A percentile compares a stretch with the other conserved stretches of the same genome.
Conservation (phyloP, 139 green algal species). For the Tetradesmus lagerheimii region DNA sequence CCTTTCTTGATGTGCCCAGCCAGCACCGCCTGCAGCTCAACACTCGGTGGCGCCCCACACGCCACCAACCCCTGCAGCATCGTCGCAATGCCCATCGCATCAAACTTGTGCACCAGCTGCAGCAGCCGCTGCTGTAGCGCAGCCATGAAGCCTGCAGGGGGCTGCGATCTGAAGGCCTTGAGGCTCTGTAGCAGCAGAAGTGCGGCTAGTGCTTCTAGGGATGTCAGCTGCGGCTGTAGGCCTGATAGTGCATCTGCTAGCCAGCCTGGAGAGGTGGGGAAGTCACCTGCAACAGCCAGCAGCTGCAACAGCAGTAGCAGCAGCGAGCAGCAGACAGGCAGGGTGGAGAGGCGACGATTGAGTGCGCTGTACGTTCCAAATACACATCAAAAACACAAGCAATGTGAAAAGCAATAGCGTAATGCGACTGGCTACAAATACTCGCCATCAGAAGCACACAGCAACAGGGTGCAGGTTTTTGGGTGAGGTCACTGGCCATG, state of each 20-base stretch:
- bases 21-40: background rate
- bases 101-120: background rate
- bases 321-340: too few relatives aligned
- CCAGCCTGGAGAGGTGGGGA: background rate
- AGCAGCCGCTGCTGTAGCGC: constrained; percentile 9
- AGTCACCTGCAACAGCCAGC: constrained; percentile 21
- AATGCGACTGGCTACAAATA: too few relatives aligned
- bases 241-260: background rate
- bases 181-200: constrained; percentile 16
- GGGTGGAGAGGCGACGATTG: too few relatives aligned
- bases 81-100: constrained; percentile 18
- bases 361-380: too few relatives aligned
- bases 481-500: too few relatives aligned
- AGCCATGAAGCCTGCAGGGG: background rate
- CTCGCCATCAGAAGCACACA: too few relatives aligned
- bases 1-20: constrained; percentile 3
- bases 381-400: too few relatives aligned
- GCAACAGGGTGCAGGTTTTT: too few relatives aligned
- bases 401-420: too few relatives aligned
- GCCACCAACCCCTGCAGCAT: constrained; percentile 12
- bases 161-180: background rate
- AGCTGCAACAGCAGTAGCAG: background rate
- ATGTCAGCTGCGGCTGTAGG: background rate
- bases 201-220: background rate
- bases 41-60: background rate